Evolutionary conservation across 257 asterid species (phyloP), one percentile per base, ranked within the genome.

Genomic region (Fraxinus excelsior): DNA sequence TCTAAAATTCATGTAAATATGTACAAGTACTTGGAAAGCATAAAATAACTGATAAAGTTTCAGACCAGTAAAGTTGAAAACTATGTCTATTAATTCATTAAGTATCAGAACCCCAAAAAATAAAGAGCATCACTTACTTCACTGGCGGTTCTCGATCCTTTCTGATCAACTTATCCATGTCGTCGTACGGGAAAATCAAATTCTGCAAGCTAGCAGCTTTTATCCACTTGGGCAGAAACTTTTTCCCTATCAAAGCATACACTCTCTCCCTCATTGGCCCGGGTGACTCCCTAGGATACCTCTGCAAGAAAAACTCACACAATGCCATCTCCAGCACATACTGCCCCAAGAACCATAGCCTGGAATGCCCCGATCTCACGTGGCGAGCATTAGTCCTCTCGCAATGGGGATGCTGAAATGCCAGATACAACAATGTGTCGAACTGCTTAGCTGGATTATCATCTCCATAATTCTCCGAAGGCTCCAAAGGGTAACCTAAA

Each of bases 221-320:
- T 23, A 93, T 84, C 98, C 91, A 91, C 85, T 75, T 88, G 35
- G 99, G 99, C 84, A 93, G 75, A 80, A 74, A 93, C 86, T 94
- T 91, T 88, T 96, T 96, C 86, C 99, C 99, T 75, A 91, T 91
- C 81, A 96, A 35, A 37, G 95, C 95, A 83, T 80, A 96, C 44
- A 91, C 97, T 80, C 99, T 90, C 86, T 96, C 99, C 90, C 99
- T 90, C 98, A 93, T 91, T 3, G 98, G 99, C 25, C 98, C 97
- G 0, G 99, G 98, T 0, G 98, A 90, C 56, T 96, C 99, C 89
- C 97, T 90, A 8, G 98, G 98, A 76, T 93, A 96, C 70, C 97
- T 80, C 81, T 96, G 98, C 94, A 96, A 58, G 88, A 90, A 91
- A 83, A 93, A 93, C 86, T 96, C 99, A 72, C 99, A 93, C 82